Evolutionary conservation across 768 basidiomycete genomes (phyloP), one percentile per base, ranked within the genome.

Genomic region (Termitomyces eurrhizus): DNA sequence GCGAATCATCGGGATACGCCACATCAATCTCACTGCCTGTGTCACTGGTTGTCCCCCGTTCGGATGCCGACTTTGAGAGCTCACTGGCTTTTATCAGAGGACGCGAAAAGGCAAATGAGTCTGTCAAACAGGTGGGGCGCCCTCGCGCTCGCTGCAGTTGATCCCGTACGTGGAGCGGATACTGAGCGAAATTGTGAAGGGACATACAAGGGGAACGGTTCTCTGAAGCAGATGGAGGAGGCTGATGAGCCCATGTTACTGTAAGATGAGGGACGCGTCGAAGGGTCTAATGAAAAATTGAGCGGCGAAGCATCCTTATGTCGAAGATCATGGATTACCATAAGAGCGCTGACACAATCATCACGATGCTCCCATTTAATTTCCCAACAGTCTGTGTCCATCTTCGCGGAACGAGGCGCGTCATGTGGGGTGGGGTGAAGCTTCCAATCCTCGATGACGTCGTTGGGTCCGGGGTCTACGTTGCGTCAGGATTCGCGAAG

Each of bases 191-290:
- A 52, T 65, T 68, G 48, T 60, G 64, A 35, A 67, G 61, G 6
- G 65, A 64, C 21, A 48, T 63, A 35, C 60, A 62, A 16, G 64
- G 62, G 24, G 64, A 63, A 48, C 65, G 65, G 37, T 62, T 62
- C 26, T 68, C 67, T 24, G 56, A 51, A 32, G 55, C 62, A 52
- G 63, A 62, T 16, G 65, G 61, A 56, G 62, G 55, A 54, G 78
- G 81, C 59, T 87, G 86, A 70, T 92, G 90, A 18, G 90, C 88
- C 90, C 91, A 92, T 26, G 89, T 89, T 7, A 90, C 86, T 1
- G 82, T 85, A 12, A 93, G 70, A 69, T 90, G 86, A 46, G 90
- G 86, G 18, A 92, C 77, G 60, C 80, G 78, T 59, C 87, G 83
- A 64, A 93, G 77, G 4, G 88, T 83, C 91, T 93, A 11, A 44